Conservation (phyloP, 306 rosid species). For the Quercus mongolica region DNA sequence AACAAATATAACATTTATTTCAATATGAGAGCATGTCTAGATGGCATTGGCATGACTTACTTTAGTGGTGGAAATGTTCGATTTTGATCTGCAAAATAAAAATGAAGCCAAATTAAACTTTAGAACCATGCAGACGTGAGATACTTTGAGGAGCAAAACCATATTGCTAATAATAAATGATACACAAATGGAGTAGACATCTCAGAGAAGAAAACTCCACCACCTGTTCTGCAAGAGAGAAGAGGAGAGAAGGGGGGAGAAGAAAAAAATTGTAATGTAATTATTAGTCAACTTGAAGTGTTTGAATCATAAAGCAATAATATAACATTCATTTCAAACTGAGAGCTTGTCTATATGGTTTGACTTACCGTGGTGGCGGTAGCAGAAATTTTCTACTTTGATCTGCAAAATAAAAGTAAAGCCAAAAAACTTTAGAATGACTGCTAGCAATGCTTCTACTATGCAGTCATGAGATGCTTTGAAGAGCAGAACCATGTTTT, state of each 20-base stretch:
- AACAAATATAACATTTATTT: not conserved
- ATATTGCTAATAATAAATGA: not conserved
- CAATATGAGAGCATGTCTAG: not conserved
- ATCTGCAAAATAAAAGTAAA: slow-evolving; percentile 43
- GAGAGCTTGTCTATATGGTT: not conserved
- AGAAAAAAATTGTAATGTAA: no score
- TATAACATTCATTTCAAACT: slow-evolving; percentile 4
- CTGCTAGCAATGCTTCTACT: not conserved
- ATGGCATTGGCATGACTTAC: no score
- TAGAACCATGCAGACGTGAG: not conserved
- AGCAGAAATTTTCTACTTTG: slow-evolving; percentile 51
- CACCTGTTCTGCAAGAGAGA: no score
- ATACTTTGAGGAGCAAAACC: no score
- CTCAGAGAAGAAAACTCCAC: no score
- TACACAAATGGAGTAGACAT: no score
- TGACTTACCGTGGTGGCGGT: slow-evolving; percentile 38
- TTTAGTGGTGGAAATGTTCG: no score
- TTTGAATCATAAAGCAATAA: not conserved
- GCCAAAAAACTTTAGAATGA: slow-evolving; percentile 14
- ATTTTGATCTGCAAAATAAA: slow-evolving; percentile 5
- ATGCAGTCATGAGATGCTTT: not conserved
- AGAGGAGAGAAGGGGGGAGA: no score
- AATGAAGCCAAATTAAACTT: not conserved
- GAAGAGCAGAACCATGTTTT: not conserved
- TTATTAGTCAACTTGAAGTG: not conserved